Base-by-base conservation (phyloP, 2,329 filamentous ascomycete species). In the Aquanectria penicillioides region DNA sequence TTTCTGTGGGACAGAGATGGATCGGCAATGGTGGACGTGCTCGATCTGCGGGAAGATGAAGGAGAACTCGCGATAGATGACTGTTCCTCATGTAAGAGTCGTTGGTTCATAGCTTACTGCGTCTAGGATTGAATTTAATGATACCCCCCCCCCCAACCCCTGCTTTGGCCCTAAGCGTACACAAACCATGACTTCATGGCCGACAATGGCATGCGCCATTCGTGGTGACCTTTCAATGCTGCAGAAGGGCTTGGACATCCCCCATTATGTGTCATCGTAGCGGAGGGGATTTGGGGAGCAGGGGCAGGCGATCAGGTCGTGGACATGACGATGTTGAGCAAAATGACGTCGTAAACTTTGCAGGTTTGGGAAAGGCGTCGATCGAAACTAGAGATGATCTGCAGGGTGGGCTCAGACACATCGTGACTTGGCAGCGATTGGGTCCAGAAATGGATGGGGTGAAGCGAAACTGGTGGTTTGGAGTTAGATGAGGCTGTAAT, bases 21-120 rank as follows among this genome's bases (percentile, higher is more conserved):
- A 85, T 54, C 74, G 76, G 38, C 77, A 81, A 62, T 86, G 83
- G 82, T 86, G 84, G 84, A 83, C 80, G 20, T 87, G 85, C 63
- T 80, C 80, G 15, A 71, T 77, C 3, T 88, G 85, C 67, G 83
- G 83, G 2, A 78, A 74, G 62, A 80, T 87, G 73, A 86, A 86
- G 72, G 77, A 81, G 10, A 80, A 70, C 58, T 84, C 81, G 47
- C 68, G 64, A 65, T 74, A 66, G 29, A 20, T 10, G 41, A 26
- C 18, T 5, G 22, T 46, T 10, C 10, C 20, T 26, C 8, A 2
- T 34, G 6, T n/a, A n/a, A n/a, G n/a, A 22, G 23, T 48, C 17
- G 48, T 57, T 43, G 29, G 50, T 43, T 34, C 50, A 38, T 38
- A 17, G n/a, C n/a, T 25, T 36, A 17, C 25, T 13, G 36, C 53